Conservation (phyloP, 2,329 filamentous ascomycete species). For the Neofusicoccum kwambonambiense region DNA sequence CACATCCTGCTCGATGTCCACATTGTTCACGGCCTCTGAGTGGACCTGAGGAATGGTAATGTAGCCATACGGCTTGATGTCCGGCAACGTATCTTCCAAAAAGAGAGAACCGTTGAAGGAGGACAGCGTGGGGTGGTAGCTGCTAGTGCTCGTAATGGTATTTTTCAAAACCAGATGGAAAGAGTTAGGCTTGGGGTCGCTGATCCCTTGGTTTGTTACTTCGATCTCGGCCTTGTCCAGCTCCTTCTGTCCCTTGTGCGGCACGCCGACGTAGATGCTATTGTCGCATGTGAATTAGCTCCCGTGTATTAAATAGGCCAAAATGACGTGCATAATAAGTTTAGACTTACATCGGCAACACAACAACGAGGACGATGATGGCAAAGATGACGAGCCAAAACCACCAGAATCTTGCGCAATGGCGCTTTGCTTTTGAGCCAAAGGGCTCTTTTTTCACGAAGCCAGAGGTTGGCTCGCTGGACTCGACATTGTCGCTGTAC, state of each 20-base stretch:
- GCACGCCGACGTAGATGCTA: constrained; percentile 59
- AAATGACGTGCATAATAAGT: neutral
- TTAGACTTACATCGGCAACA: constrained; percentile 61
- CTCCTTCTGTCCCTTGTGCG: constrained; percentile 55
- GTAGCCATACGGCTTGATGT: constrained; percentile 41
- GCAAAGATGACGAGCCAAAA: constrained; percentile 54
- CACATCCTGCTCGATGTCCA: constrained; percentile 46
- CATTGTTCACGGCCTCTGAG: constrained; percentile 35
- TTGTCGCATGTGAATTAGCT: neutral
- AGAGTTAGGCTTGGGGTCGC: constrained; percentile 48
- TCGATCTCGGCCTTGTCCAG: constrained; percentile 54
- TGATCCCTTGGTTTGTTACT: constrained; percentile 52
- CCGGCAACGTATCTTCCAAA: constrained; percentile 39
- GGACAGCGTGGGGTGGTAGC: constrained; percentile 55
- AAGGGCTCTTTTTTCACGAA: constrained; percentile 12
- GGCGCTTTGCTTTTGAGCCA: constrained; percentile 22
- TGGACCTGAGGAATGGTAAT: constrained; percentile 48
- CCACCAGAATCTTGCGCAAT: constrained; percentile 57
- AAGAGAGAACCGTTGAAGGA: constrained; percentile 53
- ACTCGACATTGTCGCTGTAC: neutral
- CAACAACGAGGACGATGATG: constrained; percentile 53
- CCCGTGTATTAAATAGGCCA: neutral
- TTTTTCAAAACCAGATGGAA: constrained; percentile 51
- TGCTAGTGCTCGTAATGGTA: constrained; percentile 48
- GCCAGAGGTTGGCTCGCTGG: neutral